These are phyloP conservation scores for Pseudogymnoascus sp. DNA, from an alignment of 2,329 filamentous ascomycete genomes.

Conservation along the genomic window DNA sequence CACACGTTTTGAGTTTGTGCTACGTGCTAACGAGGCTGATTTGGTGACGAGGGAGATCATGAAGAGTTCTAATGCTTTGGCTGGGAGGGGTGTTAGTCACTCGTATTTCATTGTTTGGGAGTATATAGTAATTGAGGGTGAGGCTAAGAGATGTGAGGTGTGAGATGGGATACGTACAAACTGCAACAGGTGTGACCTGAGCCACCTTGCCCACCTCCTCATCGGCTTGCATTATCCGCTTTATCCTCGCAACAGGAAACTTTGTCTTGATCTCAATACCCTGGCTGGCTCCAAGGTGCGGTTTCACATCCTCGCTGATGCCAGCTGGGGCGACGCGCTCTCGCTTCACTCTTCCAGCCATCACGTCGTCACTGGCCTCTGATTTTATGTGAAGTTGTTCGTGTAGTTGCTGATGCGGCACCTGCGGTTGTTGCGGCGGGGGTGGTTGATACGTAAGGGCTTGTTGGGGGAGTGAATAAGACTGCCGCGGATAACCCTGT, in stretches of 20 bases:
- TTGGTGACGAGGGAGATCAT: conserved; percentile 93
- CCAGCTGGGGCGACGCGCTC: not conserved
- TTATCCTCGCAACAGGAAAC: conserved; percentile 94
- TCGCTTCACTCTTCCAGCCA: not conserved
- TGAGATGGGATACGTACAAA: conserved; percentile 45
- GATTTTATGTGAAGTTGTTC: conserved; percentile 2
- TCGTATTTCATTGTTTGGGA: not conserved
- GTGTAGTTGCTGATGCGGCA: not conserved
- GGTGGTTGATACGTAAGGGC: conserved; percentile 10
- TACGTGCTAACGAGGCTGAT: conserved; percentile 74
- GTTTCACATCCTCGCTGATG: conserved; percentile 2
- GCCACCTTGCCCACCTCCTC: conserved; percentile 98
- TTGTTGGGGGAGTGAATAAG: not conserved
- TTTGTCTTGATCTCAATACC: conserved; percentile 80
- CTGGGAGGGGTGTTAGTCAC: conserved; percentile 5
- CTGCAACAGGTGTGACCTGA: conserved; percentile 92
- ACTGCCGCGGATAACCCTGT: not conserved
- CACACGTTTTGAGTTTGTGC: conserved; percentile 80
- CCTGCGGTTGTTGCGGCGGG: not conserved
- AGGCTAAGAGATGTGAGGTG: conserved; percentile 14
- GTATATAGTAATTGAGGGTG: not conserved
- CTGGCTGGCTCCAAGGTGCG: conserved; percentile 36
- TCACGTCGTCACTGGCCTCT: not conserved
- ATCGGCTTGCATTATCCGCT: conserved; percentile 98
- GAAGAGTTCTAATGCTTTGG: conserved; percentile 92